Base-by-base conservation (phyloP, 352 stramenopile genomes). In the Pythium utonaiense region DNA sequence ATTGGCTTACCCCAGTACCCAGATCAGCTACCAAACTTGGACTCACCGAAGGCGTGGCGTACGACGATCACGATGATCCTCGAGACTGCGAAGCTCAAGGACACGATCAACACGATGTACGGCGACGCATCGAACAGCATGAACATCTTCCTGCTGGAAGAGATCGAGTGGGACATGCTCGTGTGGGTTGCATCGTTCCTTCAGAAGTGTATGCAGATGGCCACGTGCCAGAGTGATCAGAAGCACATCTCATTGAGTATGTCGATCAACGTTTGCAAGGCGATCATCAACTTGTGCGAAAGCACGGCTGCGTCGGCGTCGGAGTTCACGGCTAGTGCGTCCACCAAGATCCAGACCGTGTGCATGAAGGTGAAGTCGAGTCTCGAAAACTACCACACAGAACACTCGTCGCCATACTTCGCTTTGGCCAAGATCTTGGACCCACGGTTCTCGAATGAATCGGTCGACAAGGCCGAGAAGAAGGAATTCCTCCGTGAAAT, bases 241-340 rank as follows among this genome's bases (percentile, higher is more conserved):
- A 87, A 88, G 51, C 81, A 88, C 63, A 88, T 91, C 66, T 89
- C 79, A 41, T 59, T 89, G 54, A 91, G 81, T 60, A 91, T 80
- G 53, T 91, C 81, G 42, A 78, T 86, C 57, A 91, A 89, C 66
- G 73, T 89, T 27, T 89, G 76, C 75, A 91, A 89, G 68, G 81
- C 75, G 44, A 89, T 91, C 42, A 79, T 91, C 51, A 70, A 69
- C n/a, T 68, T 87, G 31, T 91, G 81, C 57, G 81, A 91, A 45
- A 89, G 66, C 52, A 91, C 79, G 0, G 76, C 76, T 17, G 78
- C 78, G 16, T 82, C 81, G 0, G 74, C 74, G 3, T 85, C 78
- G 6, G 74, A 88, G 44, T 88, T 89, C 47, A 76, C 67, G 6
- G 68, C 73, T 5, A 76, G 50, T 33, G 75, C 75, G 0, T 76